phyloP scores from a whole-genome alignment of 257 asterid species.

The Mitragyna speciosa region DNA sequence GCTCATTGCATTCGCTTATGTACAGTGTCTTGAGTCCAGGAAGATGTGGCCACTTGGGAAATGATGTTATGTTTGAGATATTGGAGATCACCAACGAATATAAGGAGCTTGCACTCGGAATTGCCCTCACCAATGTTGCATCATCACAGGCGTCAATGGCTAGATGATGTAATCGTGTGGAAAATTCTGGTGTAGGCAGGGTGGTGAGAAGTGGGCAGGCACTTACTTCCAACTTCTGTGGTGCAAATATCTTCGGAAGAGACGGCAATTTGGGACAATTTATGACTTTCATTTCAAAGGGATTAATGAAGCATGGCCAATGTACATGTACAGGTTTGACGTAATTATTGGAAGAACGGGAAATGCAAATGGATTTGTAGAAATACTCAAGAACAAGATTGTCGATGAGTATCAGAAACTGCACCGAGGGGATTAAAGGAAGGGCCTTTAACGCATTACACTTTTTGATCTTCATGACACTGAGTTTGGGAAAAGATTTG shows the following conservation, averaged over 20 bases:
- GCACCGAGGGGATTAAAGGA: no score
- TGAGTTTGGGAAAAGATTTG: no score
- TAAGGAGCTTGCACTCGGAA: background rate
- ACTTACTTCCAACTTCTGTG: slow-evolving; percentile 18
- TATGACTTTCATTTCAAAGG: slow-evolving; percentile 8
- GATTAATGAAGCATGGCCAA: background rate
- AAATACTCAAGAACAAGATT: no score
- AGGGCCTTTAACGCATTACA: no score
- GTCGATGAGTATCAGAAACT: no score
- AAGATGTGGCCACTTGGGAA: slow-evolving; percentile 13
- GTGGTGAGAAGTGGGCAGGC: slow-evolving; percentile 10
- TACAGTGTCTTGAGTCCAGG: background rate
- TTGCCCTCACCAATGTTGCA: background rate
- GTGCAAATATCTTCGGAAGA: background rate
- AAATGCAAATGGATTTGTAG: background rate
- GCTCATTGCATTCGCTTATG: background rate
- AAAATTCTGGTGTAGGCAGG: background rate
- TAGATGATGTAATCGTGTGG: slow-evolving; percentile 4
- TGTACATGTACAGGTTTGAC: background rate
- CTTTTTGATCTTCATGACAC: no score
- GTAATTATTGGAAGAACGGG: background rate
- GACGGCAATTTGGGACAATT: slow-evolving; percentile 8
- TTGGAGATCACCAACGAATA: background rate
- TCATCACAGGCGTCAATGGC: slow-evolving; percentile 13
- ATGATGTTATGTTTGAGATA: background rate